Conservation (phyloP, 129 eudicot genomes). For the Ambrosia artemisiifolia region DNA sequence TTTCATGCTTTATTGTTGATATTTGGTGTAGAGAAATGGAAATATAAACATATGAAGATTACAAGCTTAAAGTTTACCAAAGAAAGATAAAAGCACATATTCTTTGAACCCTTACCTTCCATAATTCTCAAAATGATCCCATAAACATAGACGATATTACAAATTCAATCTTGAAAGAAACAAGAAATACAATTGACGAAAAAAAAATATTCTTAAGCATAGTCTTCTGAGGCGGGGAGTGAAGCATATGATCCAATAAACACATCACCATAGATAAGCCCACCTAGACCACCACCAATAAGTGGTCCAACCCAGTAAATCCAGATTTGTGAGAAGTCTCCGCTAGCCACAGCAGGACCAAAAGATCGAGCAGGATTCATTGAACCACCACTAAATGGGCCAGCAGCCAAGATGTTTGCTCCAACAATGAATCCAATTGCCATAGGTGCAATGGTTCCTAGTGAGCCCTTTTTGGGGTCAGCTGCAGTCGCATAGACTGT, state of each 20-base stretch:
- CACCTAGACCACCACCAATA: constrained; percentile 67
- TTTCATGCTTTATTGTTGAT: no score
- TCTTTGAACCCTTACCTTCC: constrained; percentile 10
- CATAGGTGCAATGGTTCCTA: constrained; percentile 46
- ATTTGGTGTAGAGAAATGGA: background rate
- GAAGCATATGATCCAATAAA: constrained; percentile 40
- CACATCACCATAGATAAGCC: constrained; percentile 50
- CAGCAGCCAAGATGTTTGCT: constrained; percentile 60
- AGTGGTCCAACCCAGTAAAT: constrained; percentile 73
- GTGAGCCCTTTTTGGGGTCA: constrained; percentile 57
- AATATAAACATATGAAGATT: constrained; percentile 15
- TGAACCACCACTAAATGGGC: constrained; percentile 37
- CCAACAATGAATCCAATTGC: constrained; percentile 58
- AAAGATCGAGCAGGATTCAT: constrained; percentile 5
- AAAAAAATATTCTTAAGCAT: constrained; percentile 27
- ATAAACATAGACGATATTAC: background rate
- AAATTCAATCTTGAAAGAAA: constrained; percentile 7
- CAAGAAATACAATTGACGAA: background rate
- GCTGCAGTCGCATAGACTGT: constrained; percentile 45
- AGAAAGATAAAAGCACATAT: constrained; percentile 6
- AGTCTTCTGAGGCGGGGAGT: constrained; percentile 36
- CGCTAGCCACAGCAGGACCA: constrained; percentile 48
- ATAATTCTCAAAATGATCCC: constrained; percentile 7
- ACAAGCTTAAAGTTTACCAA: constrained; percentile 18
- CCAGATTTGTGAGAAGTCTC: constrained; percentile 46